Base-by-base conservation (phyloP, 2,329 filamentous ascomycete genomes). In the Purpureocillium takamizusanense region DNA sequence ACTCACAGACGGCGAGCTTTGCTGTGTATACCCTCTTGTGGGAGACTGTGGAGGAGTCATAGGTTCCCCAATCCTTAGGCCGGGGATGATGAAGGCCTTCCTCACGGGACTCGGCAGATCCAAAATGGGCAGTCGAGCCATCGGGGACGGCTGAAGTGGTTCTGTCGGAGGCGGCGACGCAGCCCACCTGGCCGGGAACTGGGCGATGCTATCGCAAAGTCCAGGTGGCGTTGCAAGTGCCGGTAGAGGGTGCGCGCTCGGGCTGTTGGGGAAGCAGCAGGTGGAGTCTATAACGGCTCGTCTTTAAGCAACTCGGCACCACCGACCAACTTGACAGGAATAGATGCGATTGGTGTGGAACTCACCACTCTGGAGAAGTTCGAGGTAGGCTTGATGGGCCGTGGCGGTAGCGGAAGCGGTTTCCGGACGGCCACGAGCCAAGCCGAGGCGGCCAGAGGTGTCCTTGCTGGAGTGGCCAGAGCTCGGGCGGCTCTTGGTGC, bases 11-110 rank as follows among this genome's bases (percentile, higher is more conserved):
- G n/a, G n/a, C n/a, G n/a, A n/a, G n/a, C n/a, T 6, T 25, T 25
- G 21, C 10, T 6, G 21, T 10, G 21, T 25, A 25, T 50, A 62
- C 61, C 33, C 42, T 36, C 46, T 47, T 10, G 52, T 50, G 4
- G 55, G 53, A 6, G 56, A 47, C 13, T 54, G 51, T 12, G 53
- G 50, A 29, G 56, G 51, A 14, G 55, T 52, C 8, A 47, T 46
- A 2, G 52, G 54, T 15, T 51, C 49, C 9, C 46, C 45, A 39
- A 54, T 13, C 14, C 12, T 10, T 3, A 28, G 21, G 7, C 9
- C 13, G n/a, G 36, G 39, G 30, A 36, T 21, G 30, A 31, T 32
- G 27, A 39, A 41, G n/a, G 33, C 36, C n/a, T 29, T 36, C 8
- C 29, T 27, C 7, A 29, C 33, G 14, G 36, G 39, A 4, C 39